These are phyloP conservation scores for Ulota crispa DNA, from an alignment of 225 moss, liverwort and hornwort genomes.

Conservation along the genomic window DNA sequence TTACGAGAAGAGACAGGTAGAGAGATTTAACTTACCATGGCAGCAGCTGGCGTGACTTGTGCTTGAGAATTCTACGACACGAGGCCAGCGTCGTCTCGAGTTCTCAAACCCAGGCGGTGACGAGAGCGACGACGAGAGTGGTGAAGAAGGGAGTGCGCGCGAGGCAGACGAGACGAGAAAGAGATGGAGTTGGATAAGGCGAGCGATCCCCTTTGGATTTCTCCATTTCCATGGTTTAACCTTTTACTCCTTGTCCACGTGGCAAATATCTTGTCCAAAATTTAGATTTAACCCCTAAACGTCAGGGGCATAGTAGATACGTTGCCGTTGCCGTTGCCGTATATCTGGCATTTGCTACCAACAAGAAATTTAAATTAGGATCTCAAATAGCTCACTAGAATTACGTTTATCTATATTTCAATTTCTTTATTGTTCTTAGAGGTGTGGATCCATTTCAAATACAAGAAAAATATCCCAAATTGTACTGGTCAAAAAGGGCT, in stretches of 20 bases:
- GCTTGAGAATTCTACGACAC: neutral
- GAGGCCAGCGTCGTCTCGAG: neutral
- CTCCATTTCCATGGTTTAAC: neutral
- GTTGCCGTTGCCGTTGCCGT: too few species aligned
- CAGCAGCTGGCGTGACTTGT: neutral
- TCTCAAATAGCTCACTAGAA: too few species aligned
- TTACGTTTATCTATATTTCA: too few species aligned
- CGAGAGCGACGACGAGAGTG: neutral
- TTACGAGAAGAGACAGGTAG: neutral
- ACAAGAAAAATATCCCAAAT: too few species aligned
- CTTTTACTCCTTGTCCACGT: neutral
- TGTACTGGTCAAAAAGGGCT: too few species aligned
- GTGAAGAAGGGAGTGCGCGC: neutral
- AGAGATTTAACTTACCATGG: slow-evolving; percentile 12
- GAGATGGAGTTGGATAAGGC: slow-evolving; percentile 22
- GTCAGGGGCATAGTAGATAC: too few species aligned
- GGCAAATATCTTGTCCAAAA: slow-evolving; percentile 1
- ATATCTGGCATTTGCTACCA: too few species aligned
- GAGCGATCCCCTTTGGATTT: slow-evolving; percentile 1
- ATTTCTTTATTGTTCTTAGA: too few species aligned
- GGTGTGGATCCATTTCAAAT: too few species aligned
- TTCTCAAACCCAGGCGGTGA: neutral
- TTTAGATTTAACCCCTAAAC: too few species aligned
- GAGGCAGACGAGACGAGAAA: neutral
- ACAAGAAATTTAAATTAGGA: too few species aligned